Conservation (phyloP, 495 filamentous ascomycete genomes). For the Rostrohypoxylon terebratum region DNA sequence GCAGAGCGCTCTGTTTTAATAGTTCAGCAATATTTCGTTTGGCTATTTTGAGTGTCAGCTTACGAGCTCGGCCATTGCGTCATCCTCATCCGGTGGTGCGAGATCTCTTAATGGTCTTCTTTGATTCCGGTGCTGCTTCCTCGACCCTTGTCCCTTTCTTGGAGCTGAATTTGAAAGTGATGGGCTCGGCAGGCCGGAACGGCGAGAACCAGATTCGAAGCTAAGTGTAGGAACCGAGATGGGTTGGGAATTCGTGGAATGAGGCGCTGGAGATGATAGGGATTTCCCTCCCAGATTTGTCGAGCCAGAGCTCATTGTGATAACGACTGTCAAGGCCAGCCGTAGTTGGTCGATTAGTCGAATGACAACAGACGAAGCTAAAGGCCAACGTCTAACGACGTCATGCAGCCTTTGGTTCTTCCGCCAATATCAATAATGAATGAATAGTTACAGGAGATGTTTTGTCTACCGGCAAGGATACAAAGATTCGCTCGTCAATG, state of each 20-base stretch:
- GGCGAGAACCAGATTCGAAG: conserved; percentile 68
- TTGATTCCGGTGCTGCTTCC: conserved; percentile 77
- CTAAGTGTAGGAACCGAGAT: conserved; percentile 49
- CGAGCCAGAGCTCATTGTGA: conserved; percentile 60
- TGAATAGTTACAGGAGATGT: not conserved
- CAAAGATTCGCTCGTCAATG: conserved; percentile 13
- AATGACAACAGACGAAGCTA: conserved; percentile 18
- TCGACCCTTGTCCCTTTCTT: conserved; percentile 78
- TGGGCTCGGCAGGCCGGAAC: conserved; percentile 70
- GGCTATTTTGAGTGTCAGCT: conserved; percentile 46
- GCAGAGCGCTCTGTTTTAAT: conserved; percentile 70
- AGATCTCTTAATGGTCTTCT: conserved; percentile 54
- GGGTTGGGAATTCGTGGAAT: conserved; percentile 45
- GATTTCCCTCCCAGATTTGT: conserved; percentile 58
- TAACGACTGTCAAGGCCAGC: conserved; percentile 14
- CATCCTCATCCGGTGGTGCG: conserved; percentile 68
- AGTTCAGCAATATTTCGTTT: conserved; percentile 30
- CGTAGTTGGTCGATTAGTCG: conserved; percentile 29
- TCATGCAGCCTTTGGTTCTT: conserved; percentile 18
- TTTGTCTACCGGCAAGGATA: not conserved
- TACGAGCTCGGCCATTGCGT: conserved; percentile 82
- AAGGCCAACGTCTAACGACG: conserved; percentile 30
- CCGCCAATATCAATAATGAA: conserved; percentile 16
- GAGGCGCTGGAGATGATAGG: conserved; percentile 50
- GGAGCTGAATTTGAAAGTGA: conserved; percentile 63